These are phyloP conservation scores for Oryza australiensis DNA, from an alignment of 176 grass and related monocot genomes.

Conservation along the genomic window DNA sequence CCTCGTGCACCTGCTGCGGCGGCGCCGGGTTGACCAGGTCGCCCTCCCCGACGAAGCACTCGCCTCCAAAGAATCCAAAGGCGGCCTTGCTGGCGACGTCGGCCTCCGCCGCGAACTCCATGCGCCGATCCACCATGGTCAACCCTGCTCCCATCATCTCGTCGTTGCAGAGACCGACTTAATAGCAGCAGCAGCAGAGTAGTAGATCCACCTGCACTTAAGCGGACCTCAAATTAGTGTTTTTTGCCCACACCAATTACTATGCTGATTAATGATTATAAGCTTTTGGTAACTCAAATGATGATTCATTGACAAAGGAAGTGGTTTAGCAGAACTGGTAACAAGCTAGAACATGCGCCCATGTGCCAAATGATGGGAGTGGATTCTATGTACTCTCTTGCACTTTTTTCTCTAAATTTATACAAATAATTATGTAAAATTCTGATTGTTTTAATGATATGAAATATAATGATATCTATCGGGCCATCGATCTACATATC, in stretches of 20 bases:
- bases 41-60: constrained; percentile 42
- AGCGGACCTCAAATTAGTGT: background rate
- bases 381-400: no score
- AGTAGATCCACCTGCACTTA: background rate
- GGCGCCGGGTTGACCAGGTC: constrained; percentile 44
- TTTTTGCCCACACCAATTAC: background rate
- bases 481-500: no score
- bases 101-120: constrained; percentile 12
- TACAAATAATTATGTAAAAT: no score
- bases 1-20: constrained; percentile 25
- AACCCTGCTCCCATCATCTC: constrained; percentile 32
- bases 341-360: background rate
- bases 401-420: no score
- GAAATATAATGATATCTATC: no score
- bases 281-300: background rate
- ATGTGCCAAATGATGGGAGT: constrained; percentile 12
- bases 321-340: background rate
- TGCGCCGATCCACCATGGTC: constrained; percentile 19
- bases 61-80: constrained; percentile 27
- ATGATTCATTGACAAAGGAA: background rate
- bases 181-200: background rate
- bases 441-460: no score
- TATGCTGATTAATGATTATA: background rate
- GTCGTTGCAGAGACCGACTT: background rate
- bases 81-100: constrained; percentile 1